A percentile compares a stretch with the other conserved stretches of the same genome.
Conservation (phyloP, 805 yeast species). For the Millerozyma miso region DNA sequence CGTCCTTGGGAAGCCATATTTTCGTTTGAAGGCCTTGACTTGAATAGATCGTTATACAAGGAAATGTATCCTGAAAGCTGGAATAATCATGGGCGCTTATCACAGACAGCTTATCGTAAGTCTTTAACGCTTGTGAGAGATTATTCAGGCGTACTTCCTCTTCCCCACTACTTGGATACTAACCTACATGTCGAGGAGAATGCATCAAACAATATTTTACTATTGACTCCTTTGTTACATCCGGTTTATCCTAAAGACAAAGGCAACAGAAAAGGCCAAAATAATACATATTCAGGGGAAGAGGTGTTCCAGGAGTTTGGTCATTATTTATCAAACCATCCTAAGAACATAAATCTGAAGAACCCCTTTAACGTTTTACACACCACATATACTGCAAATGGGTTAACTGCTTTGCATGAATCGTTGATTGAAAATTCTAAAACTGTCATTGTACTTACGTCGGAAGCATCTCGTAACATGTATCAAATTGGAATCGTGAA, state of each 20-base stretch:
- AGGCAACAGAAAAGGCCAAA: constrained; percentile 1
- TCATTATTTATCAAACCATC: constrained; percentile 36
- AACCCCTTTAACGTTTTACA: constrained; percentile 47
- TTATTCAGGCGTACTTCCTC: constrained; percentile 46
- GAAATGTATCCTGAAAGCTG: constrained; percentile 28
- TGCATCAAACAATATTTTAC: constrained; percentile 24
- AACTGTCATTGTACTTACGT: constrained; percentile 49
- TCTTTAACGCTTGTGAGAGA: constrained; percentile 55
- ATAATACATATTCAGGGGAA: constrained; percentile 39
- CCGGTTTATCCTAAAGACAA: constrained; percentile 27
- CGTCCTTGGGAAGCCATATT: constrained; percentile 45
- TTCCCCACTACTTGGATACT: constrained; percentile 33
- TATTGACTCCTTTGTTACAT: constrained; percentile 35
- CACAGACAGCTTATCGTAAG: constrained; percentile 44
- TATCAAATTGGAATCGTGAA: constrained; percentile 60
- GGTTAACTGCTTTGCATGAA: constrained; percentile 53
- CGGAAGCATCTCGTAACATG: constrained; percentile 57
- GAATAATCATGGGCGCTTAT: constrained; percentile 39
- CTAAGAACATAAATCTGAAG: constrained; percentile 14
- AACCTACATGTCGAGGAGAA: constrained; percentile 11
- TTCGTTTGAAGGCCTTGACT: constrained; percentile 27
- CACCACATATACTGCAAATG: constrained; percentile 56
- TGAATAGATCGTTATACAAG: constrained; percentile 20
- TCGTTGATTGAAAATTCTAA: constrained; percentile 47
- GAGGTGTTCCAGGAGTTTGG: constrained; percentile 54